Base-by-base conservation (phyloP, 768 basidiomycete genomes). In the Leccinellum luteum region DNA sequence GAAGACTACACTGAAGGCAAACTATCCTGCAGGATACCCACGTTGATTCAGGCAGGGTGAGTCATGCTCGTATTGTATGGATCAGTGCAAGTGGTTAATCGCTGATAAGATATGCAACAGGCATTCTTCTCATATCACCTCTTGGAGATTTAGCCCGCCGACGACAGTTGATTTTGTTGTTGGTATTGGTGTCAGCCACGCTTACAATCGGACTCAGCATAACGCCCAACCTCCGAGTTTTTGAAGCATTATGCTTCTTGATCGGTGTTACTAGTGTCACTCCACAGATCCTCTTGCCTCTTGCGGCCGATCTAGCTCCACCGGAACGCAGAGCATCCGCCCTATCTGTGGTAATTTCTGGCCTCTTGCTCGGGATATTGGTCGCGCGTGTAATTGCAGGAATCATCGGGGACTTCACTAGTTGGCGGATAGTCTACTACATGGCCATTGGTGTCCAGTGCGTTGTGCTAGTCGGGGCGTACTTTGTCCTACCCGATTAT, bases 141-240 rank as follows among this genome's bases (percentile, higher is more conserved):
- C 76, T 92, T 0, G 93, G 94, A 8, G 93, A 96, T 69, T 80
- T 94, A 21, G 80, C 92, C 28, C 86, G 88, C 19, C 76, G 92
- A 34, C 78, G 93, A 13, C 86, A 84, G 45, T 77, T 96, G 0
- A 78, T 89, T 30, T 76, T 95, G 21, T 57, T 78, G 12, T 72
- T 92, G 19, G 74, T 87, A 38, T 62, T 80, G 1, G 48, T 81
- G 21, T 83, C 86, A 0, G 79, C 81, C 0, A 64, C 78, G 4
- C 75, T 96, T 4, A 84, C 88, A 0, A 84, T 94, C 51, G 92
- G 87, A 0, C 78, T 94, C 1, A 81, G 88, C 0, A 60, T 90
- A 13, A 89, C 90, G 0, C 72, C 71, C 2, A 81, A 72, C 51
- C 75, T 91, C 4, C 73, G 71, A 7, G 82, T 79, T 25, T 89